Evolutionary conservation across 768 basidiomycete species (phyloP).

Genomic region (Serendipita indica): DNA sequence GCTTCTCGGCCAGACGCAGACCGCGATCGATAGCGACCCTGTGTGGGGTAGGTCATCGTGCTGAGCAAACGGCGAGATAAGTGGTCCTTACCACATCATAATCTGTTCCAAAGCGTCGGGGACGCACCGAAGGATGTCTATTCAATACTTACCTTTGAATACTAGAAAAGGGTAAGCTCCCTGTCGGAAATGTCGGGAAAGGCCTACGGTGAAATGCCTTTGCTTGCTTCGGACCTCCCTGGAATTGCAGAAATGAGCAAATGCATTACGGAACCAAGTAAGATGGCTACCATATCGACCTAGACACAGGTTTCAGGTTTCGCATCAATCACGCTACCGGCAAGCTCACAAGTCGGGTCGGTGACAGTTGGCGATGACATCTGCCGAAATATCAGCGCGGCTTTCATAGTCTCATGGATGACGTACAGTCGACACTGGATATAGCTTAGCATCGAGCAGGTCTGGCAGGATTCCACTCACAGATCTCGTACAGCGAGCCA

Average conservation of each 20-base stretch:
- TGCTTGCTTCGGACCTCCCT: conserved; percentile 86
- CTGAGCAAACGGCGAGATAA: neutral
- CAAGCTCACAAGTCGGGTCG: conserved; percentile 61
- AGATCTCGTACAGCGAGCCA: conserved; percentile 58
- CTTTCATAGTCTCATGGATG: neutral
- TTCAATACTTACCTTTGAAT: conserved; percentile 49
- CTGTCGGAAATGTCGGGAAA: neutral
- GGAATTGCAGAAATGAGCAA: too few species aligned
- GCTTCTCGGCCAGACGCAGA: conserved; percentile 84
- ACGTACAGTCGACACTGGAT: conserved; percentile 55
- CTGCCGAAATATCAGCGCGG: conserved; percentile 23
- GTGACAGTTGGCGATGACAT: conserved; percentile 56
- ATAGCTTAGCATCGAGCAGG: neutral
- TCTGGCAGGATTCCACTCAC: conserved; percentile 30
- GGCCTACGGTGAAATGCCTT: conserved; percentile 66
- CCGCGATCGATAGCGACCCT: conserved; percentile 96
- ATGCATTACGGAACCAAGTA: too few species aligned
- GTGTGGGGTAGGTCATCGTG: conserved; percentile 8
- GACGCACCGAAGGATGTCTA: neutral
- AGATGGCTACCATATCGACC: conserved; percentile 76
- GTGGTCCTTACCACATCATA: conserved; percentile 64
- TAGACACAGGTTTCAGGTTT: conserved; percentile 22
- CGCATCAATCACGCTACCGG: neutral
- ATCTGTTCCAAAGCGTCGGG: conserved; percentile 31
- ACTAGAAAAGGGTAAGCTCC: conserved; percentile 26